These are phyloP conservation scores for Clonostachys solani DNA, from an alignment of 2,329 filamentous ascomycete genomes.

Conservation along the genomic window DNA sequence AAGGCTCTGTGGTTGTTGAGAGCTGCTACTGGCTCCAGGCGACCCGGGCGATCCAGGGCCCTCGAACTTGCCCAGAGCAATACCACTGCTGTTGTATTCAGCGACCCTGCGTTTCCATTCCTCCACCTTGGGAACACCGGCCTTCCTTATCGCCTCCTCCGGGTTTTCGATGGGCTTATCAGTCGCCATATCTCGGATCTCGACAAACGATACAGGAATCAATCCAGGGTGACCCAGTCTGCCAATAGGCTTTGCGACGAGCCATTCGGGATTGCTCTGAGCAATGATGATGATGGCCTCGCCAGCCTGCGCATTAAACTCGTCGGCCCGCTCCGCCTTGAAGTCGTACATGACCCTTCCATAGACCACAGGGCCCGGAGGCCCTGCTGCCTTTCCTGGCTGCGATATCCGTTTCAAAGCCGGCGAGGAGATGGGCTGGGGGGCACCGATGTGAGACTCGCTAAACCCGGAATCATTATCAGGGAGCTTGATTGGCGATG, in stretches of 20 bases:
- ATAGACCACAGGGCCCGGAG: constrained; percentile 84
- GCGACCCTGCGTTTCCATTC: constrained; percentile 99
- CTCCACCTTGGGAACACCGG: constrained; percentile 90
- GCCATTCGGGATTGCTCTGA: constrained; percentile 98
- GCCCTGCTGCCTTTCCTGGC: constrained; percentile 28
- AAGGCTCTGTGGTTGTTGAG: constrained; percentile 24
- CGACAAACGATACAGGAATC: constrained; percentile 94
- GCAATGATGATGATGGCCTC: constrained; percentile 98
- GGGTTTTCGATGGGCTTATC: constrained; percentile 79
- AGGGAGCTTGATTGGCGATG: constrained; percentile 46
- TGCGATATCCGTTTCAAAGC: constrained; percentile 41
- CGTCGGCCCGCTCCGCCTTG: constrained; percentile 89
- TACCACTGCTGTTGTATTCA: constrained; percentile 98
- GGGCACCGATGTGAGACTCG: constrained; percentile 16
- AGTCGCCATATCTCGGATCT: constrained; percentile 90
- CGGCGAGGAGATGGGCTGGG: constrained; percentile 14
- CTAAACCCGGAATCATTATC: constrained; percentile 89
- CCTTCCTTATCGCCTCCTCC: constrained; percentile 77
- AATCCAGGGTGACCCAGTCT: constrained; percentile 90
- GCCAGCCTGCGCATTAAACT: constrained; percentile 89
- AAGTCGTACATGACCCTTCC: constrained; percentile 98
- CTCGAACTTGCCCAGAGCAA: constrained; percentile 89
- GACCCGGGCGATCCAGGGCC: constrained; percentile 30
- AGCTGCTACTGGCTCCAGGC: constrained; percentile 21
- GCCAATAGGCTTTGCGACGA: constrained; percentile 98